Evolutionary conservation across 2,329 filamentous ascomycete species (phyloP).

Genomic region (Anthostomella pinea): DNA sequence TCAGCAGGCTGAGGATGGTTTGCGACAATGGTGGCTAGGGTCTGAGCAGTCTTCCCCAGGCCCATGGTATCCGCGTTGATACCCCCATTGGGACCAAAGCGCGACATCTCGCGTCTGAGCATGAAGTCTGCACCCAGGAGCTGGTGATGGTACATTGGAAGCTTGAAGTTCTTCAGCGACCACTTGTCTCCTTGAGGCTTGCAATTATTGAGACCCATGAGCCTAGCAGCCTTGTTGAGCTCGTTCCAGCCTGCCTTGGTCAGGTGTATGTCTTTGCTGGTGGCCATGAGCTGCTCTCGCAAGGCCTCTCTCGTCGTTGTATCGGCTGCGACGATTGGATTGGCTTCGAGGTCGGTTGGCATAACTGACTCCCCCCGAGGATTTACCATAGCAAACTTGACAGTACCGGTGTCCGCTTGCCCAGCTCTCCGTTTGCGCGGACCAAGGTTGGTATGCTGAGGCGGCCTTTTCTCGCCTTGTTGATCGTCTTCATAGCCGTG

Average conservation of each 20-base stretch:
- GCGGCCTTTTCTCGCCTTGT: neutral
- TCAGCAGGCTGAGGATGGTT: neutral
- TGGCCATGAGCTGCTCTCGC: neutral
- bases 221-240: neutral
- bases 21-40: neutral
- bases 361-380: too few relatives aligned
- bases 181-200: neutral
- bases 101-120: neutral
- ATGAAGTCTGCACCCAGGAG: neutral
- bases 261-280: neutral
- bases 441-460: neutral
- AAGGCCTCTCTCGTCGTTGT: neutral
- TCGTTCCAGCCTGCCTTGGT: neutral
- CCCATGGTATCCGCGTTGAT: constrained; percentile 1
- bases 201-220: neutral
- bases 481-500: neutral
- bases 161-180: neutral
- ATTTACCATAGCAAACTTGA: too few relatives aligned
- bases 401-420: neutral
- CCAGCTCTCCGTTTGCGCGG: neutral
- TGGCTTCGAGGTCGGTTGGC: neutral
- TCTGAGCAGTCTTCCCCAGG: neutral
- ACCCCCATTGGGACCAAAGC: neutral
- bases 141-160: neutral
- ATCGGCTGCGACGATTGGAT: too few relatives aligned